Evolutionary conservation across 2,329 filamentous ascomycete genomes (phyloP), one percentile per base, ranked within the genome.

Genomic region (Penicillium sp.): DNA sequence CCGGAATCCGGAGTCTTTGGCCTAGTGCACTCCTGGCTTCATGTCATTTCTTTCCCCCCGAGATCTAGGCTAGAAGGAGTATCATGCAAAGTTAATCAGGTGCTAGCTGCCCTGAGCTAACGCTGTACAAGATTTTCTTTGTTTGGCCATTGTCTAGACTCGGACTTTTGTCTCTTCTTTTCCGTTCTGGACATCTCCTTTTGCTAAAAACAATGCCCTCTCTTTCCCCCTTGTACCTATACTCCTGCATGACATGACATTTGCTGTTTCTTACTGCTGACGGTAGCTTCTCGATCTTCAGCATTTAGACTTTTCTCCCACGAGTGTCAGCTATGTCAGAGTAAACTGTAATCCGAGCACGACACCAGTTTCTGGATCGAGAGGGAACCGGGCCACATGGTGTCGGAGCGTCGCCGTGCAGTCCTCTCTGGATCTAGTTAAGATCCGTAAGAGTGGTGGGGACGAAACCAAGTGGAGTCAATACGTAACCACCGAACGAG

Each of bases 321-420:
- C 55, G 19, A 49, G 13, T 24, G 46, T 49, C 29, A 49, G 46
- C 45, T 21, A 31, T 47, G 31, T 33, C 31, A 49, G 46, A 33
- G 31, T 31, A 31, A 49, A 49, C 46, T 31, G 21, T 33, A 49
- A 35, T 24, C 46, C 19, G 5, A n/a, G 37, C 51, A 56, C 48
- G 51, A 39, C 45, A 16, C 13, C 21, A 46, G 21, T 52, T 52
- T 52, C 46, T 58, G 50, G 49, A 49, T 53, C 33, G 27, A 45
- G 16, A 4, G 60, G 42, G 57, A 47, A 42, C 44, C 11, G 55
- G 42, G 48, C 37, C 43, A 52, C 49, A 52, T 49, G 48, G 48
- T 19, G 48, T 8, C 33, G 33, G 33, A 42, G 48, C 31, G 31
- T 21, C 21, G 31, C 31, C 33, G 48, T 35, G 33, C 33, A 42